These are phyloP conservation scores for Phytophthora multivora DNA, from an alignment of 352 stramenopile species.

Conservation along the genomic window DNA sequence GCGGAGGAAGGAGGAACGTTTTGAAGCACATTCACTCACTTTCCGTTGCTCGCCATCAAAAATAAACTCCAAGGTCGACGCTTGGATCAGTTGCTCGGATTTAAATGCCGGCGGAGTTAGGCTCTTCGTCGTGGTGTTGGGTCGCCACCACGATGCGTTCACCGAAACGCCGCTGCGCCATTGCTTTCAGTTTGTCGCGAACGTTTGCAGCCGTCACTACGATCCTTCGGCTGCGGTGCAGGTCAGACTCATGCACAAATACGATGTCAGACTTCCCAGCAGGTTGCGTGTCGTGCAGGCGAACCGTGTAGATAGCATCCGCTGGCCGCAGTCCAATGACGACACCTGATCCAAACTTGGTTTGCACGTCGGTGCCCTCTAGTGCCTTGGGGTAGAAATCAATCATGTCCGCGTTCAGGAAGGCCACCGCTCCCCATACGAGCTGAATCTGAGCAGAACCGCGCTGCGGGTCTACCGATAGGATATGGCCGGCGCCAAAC, in stretches of 20 bases:
- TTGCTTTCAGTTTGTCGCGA: slow-evolving; percentile 51
- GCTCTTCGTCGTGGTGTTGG: slow-evolving; percentile 48
- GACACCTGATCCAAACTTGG: slow-evolving; percentile 73
- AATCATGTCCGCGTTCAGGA: slow-evolving; percentile 63
- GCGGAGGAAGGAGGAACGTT: not conserved
- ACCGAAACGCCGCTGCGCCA: slow-evolving; percentile 44
- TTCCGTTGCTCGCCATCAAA: slow-evolving; percentile 31
- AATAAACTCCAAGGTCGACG: slow-evolving; percentile 20
- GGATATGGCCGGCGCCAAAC: slow-evolving; percentile 65
- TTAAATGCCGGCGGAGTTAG: slow-evolving; percentile 61
- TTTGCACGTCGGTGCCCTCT: slow-evolving; percentile 73
- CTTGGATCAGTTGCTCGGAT: not conserved
- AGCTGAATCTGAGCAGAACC: slow-evolving; percentile 67
- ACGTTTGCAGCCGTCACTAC: slow-evolving; percentile 57
- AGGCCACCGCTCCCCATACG: slow-evolving; percentile 63
- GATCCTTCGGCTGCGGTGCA: slow-evolving; percentile 49
- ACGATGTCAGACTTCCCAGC: slow-evolving; percentile 62
- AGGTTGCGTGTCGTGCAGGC: slow-evolving; percentile 48
- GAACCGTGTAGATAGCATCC: slow-evolving; percentile 83
- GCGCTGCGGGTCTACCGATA: slow-evolving; percentile 53
- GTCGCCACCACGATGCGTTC: slow-evolving; percentile 49
- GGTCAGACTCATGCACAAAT: slow-evolving; percentile 76
- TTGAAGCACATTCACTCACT: slow-evolving; percentile 10
- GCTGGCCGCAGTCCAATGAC: slow-evolving; percentile 66
- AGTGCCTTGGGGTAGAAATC: slow-evolving; percentile 75